Conservation (phyloP, 75 land plant genomes). For the Sequoia sempervirens region DNA sequence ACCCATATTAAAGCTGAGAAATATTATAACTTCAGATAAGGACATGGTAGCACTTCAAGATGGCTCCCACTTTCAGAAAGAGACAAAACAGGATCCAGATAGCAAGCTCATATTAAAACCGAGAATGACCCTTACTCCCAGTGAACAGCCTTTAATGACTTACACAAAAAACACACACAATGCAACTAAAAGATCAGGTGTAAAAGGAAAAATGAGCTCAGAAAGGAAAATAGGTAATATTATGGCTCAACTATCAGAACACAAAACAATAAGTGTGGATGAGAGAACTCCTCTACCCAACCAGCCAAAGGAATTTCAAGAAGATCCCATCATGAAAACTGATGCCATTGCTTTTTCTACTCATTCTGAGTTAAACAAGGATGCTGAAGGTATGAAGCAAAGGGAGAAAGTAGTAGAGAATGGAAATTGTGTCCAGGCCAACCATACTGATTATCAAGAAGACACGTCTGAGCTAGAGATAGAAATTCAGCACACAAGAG, state of each 20-base stretch:
- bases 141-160: background rate
- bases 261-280: background rate
- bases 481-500: background rate
- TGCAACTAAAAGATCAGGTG: background rate
- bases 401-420: background rate
- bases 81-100: background rate
- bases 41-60: background rate
- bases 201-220: background rate
- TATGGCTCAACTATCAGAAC: background rate
- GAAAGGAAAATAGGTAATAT: background rate
- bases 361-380: background rate
- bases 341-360: background rate
- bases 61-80: background rate
- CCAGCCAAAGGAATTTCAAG: background rate
- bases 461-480: background rate
- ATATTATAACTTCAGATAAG: background rate
- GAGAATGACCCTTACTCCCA: background rate
- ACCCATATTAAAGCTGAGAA: background rate
- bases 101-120: background rate
- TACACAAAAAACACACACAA: constrained; percentile 5
- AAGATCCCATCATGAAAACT: background rate
- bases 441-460: background rate
- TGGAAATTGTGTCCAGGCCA: background rate
- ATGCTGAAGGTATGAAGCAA: background rate
- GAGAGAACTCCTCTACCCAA: background rate